Evolutionary conservation across 75 land plant species (phyloP).

Genomic region (Selaginella tamariscina): DNA sequence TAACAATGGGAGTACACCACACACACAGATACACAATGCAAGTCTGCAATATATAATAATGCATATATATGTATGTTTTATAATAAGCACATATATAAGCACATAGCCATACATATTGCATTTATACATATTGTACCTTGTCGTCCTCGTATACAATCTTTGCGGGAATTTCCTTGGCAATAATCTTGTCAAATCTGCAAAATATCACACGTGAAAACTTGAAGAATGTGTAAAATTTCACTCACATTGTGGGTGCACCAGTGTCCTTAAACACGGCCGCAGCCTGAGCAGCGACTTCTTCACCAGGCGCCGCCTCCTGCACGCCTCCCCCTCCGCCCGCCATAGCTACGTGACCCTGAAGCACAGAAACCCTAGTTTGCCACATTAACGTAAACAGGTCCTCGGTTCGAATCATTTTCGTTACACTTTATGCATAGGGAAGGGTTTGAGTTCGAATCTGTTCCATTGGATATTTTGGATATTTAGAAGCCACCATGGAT

Average conservation of each 20-base stretch:
- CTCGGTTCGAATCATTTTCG: too few relatives aligned
- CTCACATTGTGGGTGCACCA: slow-evolving; percentile 18
- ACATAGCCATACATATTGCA: neutral
- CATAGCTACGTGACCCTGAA: neutral
- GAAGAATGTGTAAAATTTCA: neutral
- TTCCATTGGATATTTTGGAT: too few relatives aligned
- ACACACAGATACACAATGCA: neutral
- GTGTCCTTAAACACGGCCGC: slow-evolving; percentile 16
- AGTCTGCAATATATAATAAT: neutral
- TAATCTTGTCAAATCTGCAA: slow-evolving; percentile 34
- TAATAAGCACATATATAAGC: neutral
- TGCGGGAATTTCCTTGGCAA: slow-evolving; percentile 35
- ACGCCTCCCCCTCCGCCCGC: neutral
- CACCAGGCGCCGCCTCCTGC: slow-evolving; percentile 4
- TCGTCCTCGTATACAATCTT: slow-evolving; percentile 35
- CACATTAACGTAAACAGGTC: too few relatives aligned
- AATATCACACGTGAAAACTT: neutral
- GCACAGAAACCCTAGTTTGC: neutral
- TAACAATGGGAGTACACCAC: neutral
- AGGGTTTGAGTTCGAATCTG: too few relatives aligned
- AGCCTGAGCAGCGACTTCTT: slow-evolving; percentile 16
- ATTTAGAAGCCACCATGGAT: too few relatives aligned
- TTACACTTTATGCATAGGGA: too few relatives aligned
- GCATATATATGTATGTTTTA: neutral
- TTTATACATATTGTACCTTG: slow-evolving; percentile 5